These are phyloP conservation scores for Zalaria obscura DNA, from an alignment of 2,329 filamentous ascomycete genomes.

Conservation along the genomic window DNA sequence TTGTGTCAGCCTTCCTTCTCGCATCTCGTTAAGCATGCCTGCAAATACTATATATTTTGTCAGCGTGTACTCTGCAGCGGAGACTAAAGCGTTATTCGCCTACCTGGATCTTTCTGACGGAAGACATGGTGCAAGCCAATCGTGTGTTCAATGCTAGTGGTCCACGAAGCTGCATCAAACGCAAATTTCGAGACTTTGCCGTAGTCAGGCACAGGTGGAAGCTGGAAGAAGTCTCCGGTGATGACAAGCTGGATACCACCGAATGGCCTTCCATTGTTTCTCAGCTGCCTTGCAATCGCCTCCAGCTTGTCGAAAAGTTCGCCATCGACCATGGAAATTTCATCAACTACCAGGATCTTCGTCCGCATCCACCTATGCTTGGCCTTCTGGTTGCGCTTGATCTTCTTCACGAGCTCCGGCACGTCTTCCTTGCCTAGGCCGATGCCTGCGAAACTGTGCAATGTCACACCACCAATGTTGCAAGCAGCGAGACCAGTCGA, in stretches of 20 bases:
- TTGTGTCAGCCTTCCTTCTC: slow-evolving; percentile 67
- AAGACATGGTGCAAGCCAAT: slow-evolving; percentile 94
- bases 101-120: slow-evolving; percentile 73
- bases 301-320: slow-evolving; percentile 95
- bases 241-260: slow-evolving; percentile 93
- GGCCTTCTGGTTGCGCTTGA: slow-evolving; percentile 75
- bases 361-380: slow-evolving; percentile 80
- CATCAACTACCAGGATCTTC: slow-evolving; percentile 79
- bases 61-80: slow-evolving; percentile 6
- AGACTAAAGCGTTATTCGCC: slow-evolving; percentile 9
- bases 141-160: slow-evolving; percentile 83
- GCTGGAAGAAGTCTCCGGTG: slow-evolving; percentile 94
- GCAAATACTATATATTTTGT: slow-evolving; percentile 53
- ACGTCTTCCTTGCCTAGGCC: slow-evolving; percentile 85
- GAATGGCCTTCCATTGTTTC: slow-evolving; percentile 85
- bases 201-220: slow-evolving; percentile 80
- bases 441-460: slow-evolving; percentile 93
- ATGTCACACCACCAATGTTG: slow-evolving; percentile 88
- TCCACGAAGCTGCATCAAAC: slow-evolving; percentile 87
- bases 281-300: slow-evolving; percentile 66
- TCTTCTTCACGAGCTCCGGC: slow-evolving; percentile 72
- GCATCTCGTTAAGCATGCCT: slow-evolving; percentile 94
- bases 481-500: slow-evolving; percentile 93
- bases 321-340: slow-evolving; percentile 97
- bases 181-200: slow-evolving; percentile 70